These are phyloP conservation scores for Aaosphaeria arxii DNA, from an alignment of 2,329 filamentous ascomycete species.

Conservation along the genomic window DNA sequence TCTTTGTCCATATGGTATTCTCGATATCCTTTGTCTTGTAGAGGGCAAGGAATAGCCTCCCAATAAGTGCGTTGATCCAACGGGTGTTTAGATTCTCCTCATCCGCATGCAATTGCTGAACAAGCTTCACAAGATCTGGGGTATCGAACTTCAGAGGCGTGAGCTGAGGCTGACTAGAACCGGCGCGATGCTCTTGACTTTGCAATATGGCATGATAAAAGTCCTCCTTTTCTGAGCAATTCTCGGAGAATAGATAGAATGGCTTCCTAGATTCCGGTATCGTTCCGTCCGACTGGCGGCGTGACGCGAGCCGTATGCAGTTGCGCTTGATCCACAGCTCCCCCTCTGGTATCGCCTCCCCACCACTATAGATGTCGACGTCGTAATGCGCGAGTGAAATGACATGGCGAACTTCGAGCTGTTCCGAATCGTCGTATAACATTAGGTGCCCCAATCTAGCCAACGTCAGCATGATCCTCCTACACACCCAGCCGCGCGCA, in stretches of 20 bases:
- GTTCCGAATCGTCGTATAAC: constrained; percentile 94
- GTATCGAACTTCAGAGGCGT: constrained; percentile 74
- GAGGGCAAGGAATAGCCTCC: constrained; percentile 80
- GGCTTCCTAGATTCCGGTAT: constrained; percentile 68
- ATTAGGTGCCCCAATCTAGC: constrained; percentile 87
- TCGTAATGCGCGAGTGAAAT: constrained; percentile 87
- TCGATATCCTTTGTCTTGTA: constrained; percentile 84
- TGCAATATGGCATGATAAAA: constrained; percentile 92
- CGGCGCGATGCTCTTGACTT: constrained; percentile 71
- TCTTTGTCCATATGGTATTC: constrained; percentile 74
- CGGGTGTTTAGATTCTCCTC: constrained; percentile 87
- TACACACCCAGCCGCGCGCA: not conserved
- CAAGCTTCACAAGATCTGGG: constrained; percentile 81
- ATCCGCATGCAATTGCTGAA: constrained; percentile 86
- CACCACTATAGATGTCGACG: constrained; percentile 80
- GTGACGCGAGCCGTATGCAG: constrained; percentile 76
- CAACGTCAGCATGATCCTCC: not conserved
- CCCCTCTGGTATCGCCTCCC: constrained; percentile 75
- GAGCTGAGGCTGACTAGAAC: constrained; percentile 57
- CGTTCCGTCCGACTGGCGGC: constrained; percentile 52
- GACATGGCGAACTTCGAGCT: constrained; percentile 93
- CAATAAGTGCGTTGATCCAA: constrained; percentile 90
- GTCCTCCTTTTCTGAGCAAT: constrained; percentile 94
- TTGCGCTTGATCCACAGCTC: constrained; percentile 96
- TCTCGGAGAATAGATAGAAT: constrained; percentile 93